Base-by-base conservation (phyloP, 805 yeast genomes). In the Kodamaea leandrae region DNA sequence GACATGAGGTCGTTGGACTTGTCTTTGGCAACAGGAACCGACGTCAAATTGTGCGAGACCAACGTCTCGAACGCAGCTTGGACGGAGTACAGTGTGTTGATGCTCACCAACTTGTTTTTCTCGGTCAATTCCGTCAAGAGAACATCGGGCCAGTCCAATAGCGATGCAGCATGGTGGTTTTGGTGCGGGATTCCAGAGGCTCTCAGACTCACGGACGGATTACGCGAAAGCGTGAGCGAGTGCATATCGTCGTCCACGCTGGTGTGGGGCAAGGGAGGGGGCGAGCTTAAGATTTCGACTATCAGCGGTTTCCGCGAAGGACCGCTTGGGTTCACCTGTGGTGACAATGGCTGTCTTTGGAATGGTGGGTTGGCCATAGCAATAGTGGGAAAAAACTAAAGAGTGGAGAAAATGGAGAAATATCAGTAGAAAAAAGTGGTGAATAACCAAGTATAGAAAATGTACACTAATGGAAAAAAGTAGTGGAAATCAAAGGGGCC, bases 61-160 rank as follows among this genome's bases (percentile, higher is more conserved):
- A 91, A 71, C 3, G 83, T 80, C 53, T 89, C 88, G 66, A 86
- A 93, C 2, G 98, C 96, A 42, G 80, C 74, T 60, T 91, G 96
- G 16, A 91, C 95, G 3, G 96, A 79, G 25, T 78, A 68, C 4
- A 77, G 64, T 2, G 82, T 78, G 46, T 77, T 76, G 48, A 89
- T 81, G 30, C 80, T 72, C 36, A 90, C 77, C 51, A 93, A 73
- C 58, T 86, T 83, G 49, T 84, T 89, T 32, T 76, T 71, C 61
- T 87, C 95, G 29, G 89, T 82, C 51, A 93, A 72, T 50, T 86
- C 93, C 10, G 75, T 61, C 46, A 93, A 69, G 29, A 74, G 77
- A 16, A 86, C 77, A 46, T 82, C 84, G 53, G 78, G 78, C 95
- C 96, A 87, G 50, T 84, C 87, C 13, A 54, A 24, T 10, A 52